These are phyloP conservation scores for Wickerhamiella dianesei DNA, from an alignment of 805 yeast genomes.

Conservation along the genomic window DNA sequence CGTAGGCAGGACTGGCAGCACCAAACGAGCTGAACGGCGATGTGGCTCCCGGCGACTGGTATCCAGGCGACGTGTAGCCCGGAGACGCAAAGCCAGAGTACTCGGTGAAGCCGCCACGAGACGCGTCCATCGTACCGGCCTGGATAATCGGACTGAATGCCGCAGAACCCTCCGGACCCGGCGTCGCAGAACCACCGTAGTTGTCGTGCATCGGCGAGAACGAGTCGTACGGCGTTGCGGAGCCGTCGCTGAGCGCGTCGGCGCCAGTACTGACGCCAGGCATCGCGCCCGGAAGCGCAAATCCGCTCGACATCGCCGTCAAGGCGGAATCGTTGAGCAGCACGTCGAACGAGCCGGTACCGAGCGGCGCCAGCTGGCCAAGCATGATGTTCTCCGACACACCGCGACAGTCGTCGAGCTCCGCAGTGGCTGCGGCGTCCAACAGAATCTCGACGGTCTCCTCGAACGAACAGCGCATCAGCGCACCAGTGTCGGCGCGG, in stretches of 20 bases:
- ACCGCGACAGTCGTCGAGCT: conserved; percentile 95
- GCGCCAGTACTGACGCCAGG: conserved; percentile 33
- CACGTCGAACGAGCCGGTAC: conserved; percentile 96
- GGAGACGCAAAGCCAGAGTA: conserved; percentile 48
- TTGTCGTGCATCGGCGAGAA: conserved; percentile 35
- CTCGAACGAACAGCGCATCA: conserved; percentile 98
- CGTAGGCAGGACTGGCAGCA: conserved; percentile 51
- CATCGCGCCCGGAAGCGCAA: conserved; percentile 29
- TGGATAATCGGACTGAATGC: conserved; percentile 84
- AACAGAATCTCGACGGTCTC: conserved; percentile 95
- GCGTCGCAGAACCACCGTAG: conserved; percentile 13
- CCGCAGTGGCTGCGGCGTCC: conserved; percentile 98
- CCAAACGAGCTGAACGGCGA: conserved; percentile 52
- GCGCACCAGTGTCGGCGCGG: conserved; percentile 96
- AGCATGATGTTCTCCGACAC: conserved; percentile 94
- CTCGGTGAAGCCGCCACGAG: conserved; percentile 72
- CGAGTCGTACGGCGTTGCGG: conserved; percentile 81
- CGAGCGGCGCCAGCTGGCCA: conserved; percentile 97
- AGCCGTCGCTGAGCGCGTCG: conserved; percentile 42
- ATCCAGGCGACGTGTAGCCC: conserved; percentile 41
- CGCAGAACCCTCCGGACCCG: conserved; percentile 41
- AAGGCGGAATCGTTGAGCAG: conserved; percentile 84
- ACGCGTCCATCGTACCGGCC: conserved; percentile 63
- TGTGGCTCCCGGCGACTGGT: conserved; percentile 36
- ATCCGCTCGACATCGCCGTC: conserved; percentile 37